Evolutionary conservation across 2,329 filamentous ascomycete genomes (phyloP).

Genomic region (Coccinonectria pachysandricola): DNA sequence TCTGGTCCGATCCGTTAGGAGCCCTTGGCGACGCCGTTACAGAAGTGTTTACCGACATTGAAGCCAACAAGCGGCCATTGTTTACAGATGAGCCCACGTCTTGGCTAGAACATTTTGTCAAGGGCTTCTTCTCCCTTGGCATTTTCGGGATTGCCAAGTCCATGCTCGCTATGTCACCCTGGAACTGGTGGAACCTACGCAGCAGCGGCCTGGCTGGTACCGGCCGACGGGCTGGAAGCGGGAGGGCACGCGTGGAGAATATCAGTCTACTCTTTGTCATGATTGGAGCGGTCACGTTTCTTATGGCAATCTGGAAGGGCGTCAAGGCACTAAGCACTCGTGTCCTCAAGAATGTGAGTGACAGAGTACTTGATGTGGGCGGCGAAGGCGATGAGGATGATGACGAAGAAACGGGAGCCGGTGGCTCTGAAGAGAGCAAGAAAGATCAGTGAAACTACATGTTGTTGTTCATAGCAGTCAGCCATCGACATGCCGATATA

Average conservation of each 20-base stretch:
- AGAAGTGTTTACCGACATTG: slow-evolving; percentile 31
- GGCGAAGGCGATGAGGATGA: slow-evolving; percentile 46
- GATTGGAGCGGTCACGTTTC: slow-evolving; percentile 69
- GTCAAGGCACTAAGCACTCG: slow-evolving; percentile 64
- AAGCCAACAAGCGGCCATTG: slow-evolving; percentile 23
- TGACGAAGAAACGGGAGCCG: slow-evolving; percentile 30
- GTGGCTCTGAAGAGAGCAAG: slow-evolving; percentile 28
- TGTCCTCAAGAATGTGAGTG: slow-evolving; percentile 66
- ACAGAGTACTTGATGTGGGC: slow-evolving; percentile 75
- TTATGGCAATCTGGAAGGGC: slow-evolving; percentile 76
- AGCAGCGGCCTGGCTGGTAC: slow-evolving; percentile 44
- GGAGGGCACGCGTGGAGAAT: slow-evolving; percentile 66
- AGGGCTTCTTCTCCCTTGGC: slow-evolving; percentile 83
- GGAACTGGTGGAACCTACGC: slow-evolving; percentile 67
- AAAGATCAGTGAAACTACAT: slow-evolving; percentile 21
- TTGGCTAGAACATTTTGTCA: slow-evolving; percentile 78
- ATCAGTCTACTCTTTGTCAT: slow-evolving; percentile 71
- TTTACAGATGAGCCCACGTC: slow-evolving; percentile 41
- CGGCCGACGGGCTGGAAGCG: slow-evolving; percentile 48
- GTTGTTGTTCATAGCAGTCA: too few relatives aligned
- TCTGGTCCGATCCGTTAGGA: slow-evolving; percentile 72
- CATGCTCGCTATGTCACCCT: slow-evolving; percentile 62
- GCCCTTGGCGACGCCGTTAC: slow-evolving; percentile 45
- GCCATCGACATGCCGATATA: background rate
- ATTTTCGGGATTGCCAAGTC: slow-evolving; percentile 78